Base-by-base conservation (phyloP, 768 basidiomycete species). In the Fomitopsis pulvina region DNA sequence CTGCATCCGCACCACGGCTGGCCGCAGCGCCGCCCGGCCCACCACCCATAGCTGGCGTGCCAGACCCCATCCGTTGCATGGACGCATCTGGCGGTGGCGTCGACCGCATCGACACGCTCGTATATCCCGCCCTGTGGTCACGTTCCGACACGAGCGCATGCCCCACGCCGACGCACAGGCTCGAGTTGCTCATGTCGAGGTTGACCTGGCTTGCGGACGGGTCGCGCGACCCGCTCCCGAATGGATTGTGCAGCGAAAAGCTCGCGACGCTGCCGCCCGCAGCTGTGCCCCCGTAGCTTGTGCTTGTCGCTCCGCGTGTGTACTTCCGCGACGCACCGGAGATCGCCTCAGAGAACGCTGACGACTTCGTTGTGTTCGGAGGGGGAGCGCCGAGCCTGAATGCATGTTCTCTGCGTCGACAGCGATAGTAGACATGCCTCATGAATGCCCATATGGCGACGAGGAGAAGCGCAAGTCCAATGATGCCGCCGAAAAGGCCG, bases 381-480 rank as follows among this genome's bases (percentile, higher is more conserved):
- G 48, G 54, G 45, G 48, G 44, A 9, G 50, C 37, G 50, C 57
- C 57, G 22, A 51, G 44, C 24, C 57, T 57, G 54, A 61, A 61
- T 24, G 42, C 41, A 41, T 50, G 60, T 42, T 61, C 60, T 41
- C 52, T 50, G 3, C 54, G 50, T 37, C 56, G 57, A 11, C 47
- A 48, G 9, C 32, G 41, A n/a, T 51, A 47, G 48, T 51, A 53
- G 18, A 49, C 25, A 16, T 52, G 49, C 20, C 52, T 52, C 38
- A 61, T 55, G 45, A 60, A 14, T 41, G 43, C 32, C 43, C 52
- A 60, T 30, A 55, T 16, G 11, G 46, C 37, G 42, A 50, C 16
- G 40, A 53, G 16, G 44, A 57, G 26, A 44, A 60, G 27, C 12
- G 27, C 38, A 41, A 61, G 22, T 28, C 34, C 59, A 48, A 62